Base-by-base conservation (phyloP, 306 rosid species). In the Quercus suber region DNA sequence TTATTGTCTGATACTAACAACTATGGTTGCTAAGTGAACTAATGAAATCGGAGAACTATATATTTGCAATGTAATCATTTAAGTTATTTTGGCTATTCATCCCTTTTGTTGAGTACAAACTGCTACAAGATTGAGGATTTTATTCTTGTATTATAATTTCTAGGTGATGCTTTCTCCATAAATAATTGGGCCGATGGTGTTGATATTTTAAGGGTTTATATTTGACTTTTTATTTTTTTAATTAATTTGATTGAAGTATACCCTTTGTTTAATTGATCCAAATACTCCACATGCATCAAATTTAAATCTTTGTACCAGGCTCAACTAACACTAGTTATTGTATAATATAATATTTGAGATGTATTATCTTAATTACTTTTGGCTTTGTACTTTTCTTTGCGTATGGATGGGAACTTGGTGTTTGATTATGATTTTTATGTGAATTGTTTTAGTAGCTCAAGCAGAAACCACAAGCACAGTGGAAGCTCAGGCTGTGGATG, bases 401-500 rank as follows among this genome's bases (percentile, higher is more conserved):
- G 45, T 31, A 65, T 65, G 45, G 33, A 33, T 65, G 45, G 71
- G n/a, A 45, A 8, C 25, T 12, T 18, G 3, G 23, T 19, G 51
- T 67, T 65, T 67, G 51, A 58, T 30, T 35, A 31, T 19, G 2
- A 5, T 56, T 37, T 64, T 58, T 82, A 31, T 74, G 17, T 30
- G 69, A 53, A 67, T 56, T 74, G 17, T 28, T 43, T 43, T 78
- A 79, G 76, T 69, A 52, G 78, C 81, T 13, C 86, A 83, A 83
- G 55, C 77, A 41, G 86, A 83, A 83, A 69, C 80, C 31, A 33
- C 68, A 5, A 78, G 27, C 53, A 60, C 82, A 18, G 82, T 74
- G 79, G 86, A 83, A 18, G 79, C 79, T 35, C 85, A 77, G 79
- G 65, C 86, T 11, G 73, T 82, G 60, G 86, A 82, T 55, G 86